A percentile compares a stretch with the other conserved stretches of the same genome.
phyloP scores from a whole-genome alignment of 306 rosid species.

The Dryas octopetala region DNA sequence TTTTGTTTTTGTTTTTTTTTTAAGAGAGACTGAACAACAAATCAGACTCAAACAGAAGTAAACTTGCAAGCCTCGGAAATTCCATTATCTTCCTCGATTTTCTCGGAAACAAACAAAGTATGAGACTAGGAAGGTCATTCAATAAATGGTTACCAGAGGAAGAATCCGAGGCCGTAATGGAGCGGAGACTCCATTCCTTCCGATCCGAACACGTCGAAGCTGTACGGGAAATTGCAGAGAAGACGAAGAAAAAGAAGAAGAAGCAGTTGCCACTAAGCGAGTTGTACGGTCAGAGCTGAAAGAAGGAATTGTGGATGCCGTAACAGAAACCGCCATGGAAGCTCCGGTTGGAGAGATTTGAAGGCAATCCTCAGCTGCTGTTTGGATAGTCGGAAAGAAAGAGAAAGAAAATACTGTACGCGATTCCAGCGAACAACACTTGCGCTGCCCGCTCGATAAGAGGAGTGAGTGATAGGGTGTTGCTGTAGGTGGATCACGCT shows the following conservation, averaged over 20 bases:
- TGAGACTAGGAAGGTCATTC: neutral
- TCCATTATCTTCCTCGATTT: neutral
- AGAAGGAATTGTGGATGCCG: conserved; percentile 43
- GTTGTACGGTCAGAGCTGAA: conserved; percentile 37
- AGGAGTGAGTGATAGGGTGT: neutral
- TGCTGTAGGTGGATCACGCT: neutral
- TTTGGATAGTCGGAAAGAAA: conserved; percentile 26
- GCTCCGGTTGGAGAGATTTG: neutral
- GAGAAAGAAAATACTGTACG: neutral
- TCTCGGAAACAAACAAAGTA: conserved; percentile 2
- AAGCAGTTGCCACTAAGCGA: conserved; percentile 25
- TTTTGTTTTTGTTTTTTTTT: no score
- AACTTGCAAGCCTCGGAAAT: neutral
- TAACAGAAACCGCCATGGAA: conserved; percentile 67
- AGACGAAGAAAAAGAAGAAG: conserved; percentile 37
- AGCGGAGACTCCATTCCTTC: conserved; percentile 30
- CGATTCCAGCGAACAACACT: neutral
- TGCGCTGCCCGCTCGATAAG: neutral
- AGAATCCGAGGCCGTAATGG: conserved; percentile 46
- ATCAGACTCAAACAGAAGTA: neutral
- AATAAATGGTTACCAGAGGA: conserved; percentile 43
- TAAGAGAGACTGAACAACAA: no score
- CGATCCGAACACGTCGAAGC: conserved; percentile 39
- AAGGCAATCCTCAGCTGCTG: neutral
- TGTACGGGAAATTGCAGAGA: conserved; percentile 52